A percentile compares a stretch with the other conserved stretches of the same genome.
phyloP scores from a whole-genome alignment of 805 yeast genomes.

The Cyberlindnera lachancei region DNA sequence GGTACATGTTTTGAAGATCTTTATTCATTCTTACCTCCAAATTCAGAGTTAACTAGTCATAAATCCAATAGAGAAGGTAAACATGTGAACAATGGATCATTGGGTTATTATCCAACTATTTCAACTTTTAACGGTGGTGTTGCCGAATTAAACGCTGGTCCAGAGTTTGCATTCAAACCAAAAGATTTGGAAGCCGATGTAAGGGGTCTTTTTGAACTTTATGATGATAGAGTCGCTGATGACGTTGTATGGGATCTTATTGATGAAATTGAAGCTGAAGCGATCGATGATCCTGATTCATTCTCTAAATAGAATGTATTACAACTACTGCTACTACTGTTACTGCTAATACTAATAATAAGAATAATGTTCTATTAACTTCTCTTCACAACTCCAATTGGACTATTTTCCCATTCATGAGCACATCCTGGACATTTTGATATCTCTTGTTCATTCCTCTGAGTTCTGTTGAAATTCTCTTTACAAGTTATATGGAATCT shows the following conservation, averaged over 20 bases:
- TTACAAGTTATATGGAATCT: slow-evolving; percentile 45
- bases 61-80: slow-evolving; percentile 28
- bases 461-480: slow-evolving; percentile 29
- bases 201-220: slow-evolving; percentile 50
- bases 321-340: no score
- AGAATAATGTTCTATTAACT: no score
- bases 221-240: slow-evolving; percentile 65
- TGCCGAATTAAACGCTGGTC: slow-evolving; percentile 64
- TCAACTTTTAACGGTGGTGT: slow-evolving; percentile 76
- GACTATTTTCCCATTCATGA: slow-evolving; percentile 6
- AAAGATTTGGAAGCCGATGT: slow-evolving; percentile 27
- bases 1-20: slow-evolving; percentile 65
- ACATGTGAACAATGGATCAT: slow-evolving; percentile 66
- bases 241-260: slow-evolving; percentile 77
- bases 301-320: no score
- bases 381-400: slow-evolving; percentile 10
- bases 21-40: slow-evolving; percentile 74
- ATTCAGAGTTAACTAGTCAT: slow-evolving; percentile 40
- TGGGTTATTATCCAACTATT: slow-evolving; percentile 89
- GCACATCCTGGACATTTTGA: slow-evolving; percentile 1
- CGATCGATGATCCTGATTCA: slow-evolving; percentile 29
- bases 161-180: slow-evolving; percentile 46
- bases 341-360: no score
- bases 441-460: slow-evolving; percentile 10
- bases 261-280: slow-evolving; percentile 72